Evolutionary conservation across 768 basidiomycete genomes (phyloP).

Genomic region (Paxillus ammoniavirescens): DNA sequence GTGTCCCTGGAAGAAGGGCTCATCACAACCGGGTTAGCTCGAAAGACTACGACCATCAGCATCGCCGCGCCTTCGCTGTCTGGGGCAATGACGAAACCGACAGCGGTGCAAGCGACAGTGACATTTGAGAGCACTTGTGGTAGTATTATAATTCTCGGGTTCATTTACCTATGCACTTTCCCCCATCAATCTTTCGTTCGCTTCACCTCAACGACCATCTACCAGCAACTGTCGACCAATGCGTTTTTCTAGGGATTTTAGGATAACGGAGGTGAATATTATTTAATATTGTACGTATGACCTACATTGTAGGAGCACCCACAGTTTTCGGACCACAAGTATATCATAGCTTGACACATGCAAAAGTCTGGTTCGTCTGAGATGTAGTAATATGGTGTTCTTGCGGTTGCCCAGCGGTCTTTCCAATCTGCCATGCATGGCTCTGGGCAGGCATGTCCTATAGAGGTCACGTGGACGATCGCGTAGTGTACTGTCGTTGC

Average conservation of each 20-base stretch:
- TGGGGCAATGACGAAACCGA: slow-evolving; percentile 91
- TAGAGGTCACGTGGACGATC: slow-evolving; percentile 14
- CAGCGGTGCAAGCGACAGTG: slow-evolving; percentile 76
- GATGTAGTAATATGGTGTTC: too few species aligned
- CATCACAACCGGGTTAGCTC: slow-evolving; percentile 9
- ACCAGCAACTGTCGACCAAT: background rate
- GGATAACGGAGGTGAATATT: background rate
- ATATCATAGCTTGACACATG: too few species aligned
- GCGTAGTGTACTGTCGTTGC: background rate
- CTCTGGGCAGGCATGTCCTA: too few species aligned
- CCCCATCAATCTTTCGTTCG: background rate
- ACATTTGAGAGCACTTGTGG: slow-evolving; percentile 28
- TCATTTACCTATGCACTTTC: too few species aligned
- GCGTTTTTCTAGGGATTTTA: background rate
- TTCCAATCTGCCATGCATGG: too few species aligned
- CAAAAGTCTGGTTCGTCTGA: too few species aligned
- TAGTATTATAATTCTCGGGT: background rate
- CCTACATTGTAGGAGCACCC: too few species aligned
- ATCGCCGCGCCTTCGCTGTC: slow-evolving; percentile 70
- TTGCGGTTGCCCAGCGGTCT: too few species aligned
- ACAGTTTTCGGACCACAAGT: too few species aligned
- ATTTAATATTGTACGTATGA: background rate
- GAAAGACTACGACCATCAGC: slow-evolving; percentile 26
- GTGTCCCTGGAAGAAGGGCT: slow-evolving; percentile 11
- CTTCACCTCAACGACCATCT: background rate